These are phyloP conservation scores for Cucurbita pepo DNA, from an alignment of 306 rosid species.

Conservation along the genomic window DNA sequence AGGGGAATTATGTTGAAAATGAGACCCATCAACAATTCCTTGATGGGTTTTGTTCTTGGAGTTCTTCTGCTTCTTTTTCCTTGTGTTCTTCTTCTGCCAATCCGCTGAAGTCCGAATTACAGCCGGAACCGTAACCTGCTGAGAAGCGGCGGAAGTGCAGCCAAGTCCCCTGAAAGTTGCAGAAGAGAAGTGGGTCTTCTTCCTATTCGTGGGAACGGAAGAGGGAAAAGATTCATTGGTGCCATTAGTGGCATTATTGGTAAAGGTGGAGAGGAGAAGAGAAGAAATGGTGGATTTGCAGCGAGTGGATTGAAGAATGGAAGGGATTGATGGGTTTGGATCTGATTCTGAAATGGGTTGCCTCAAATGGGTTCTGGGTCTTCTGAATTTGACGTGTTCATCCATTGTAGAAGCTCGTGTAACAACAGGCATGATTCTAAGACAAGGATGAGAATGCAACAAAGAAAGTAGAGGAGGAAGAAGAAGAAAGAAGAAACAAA, in stretches of 20 bases:
- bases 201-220: conserved; percentile 18
- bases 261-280: conserved; percentile 53
- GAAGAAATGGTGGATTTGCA: conserved; percentile 76
- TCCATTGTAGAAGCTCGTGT: conserved; percentile 20
- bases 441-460: conserved; percentile 1
- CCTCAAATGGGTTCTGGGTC: conserved; percentile 40
- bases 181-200: conserved; percentile 49
- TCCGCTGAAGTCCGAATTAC: conserved; percentile 65
- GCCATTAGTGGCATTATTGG: conserved; percentile 12
- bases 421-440: conserved; percentile 38
- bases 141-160: conserved; percentile 61
- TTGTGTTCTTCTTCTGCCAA: conserved; percentile 54
- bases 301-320: conserved; percentile 45
- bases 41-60: conserved; percentile 14
- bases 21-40: conserved; percentile 29
- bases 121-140: conserved; percentile 78
- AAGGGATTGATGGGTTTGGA: conserved; percentile 34
- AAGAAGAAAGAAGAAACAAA: neutral
- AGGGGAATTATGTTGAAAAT: conserved; percentile 6
- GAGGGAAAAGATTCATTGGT: conserved; percentile 25
- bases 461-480: neutral
- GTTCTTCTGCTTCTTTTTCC: conserved; percentile 35
- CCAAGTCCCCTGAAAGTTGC: conserved; percentile 66
- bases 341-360: conserved; percentile 45
- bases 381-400: conserved; percentile 53